Conservation (phyloP, 1,284 basidiomycete species). For the Schizophyllum amplum region DNA sequence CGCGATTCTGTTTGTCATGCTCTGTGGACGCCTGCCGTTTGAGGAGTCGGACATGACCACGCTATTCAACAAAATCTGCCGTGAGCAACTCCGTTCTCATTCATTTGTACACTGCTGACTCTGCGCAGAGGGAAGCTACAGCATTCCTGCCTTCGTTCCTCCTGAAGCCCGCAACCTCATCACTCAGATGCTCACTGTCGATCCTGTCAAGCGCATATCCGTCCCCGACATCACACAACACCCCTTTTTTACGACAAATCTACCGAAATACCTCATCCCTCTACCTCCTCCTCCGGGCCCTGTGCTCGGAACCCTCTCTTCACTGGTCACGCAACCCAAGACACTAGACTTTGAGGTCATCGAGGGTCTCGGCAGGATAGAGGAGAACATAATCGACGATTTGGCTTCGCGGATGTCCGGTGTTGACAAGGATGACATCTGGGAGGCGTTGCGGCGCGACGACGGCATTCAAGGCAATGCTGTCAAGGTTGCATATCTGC, state of each 20-base stretch:
- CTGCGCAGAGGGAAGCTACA: constrained; percentile 70
- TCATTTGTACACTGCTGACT: neutral
- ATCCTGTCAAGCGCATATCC: constrained; percentile 89
- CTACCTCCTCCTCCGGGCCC: constrained; percentile 76
- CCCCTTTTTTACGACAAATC: constrained; percentile 80
- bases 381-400: constrained; percentile 84
- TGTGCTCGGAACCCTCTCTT: constrained; percentile 62
- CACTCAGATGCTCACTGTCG: constrained; percentile 81
- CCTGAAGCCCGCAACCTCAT: constrained; percentile 74
- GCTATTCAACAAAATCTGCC: constrained; percentile 88
- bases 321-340: constrained; percentile 58
- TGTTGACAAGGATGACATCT: constrained; percentile 77
- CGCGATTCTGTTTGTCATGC: constrained; percentile 93
- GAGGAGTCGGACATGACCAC: constrained; percentile 92
- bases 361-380: constrained; percentile 80
- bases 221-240: constrained; percentile 84
- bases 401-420: constrained; percentile 69
- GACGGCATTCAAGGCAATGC: constrained; percentile 85
- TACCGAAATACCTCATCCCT: constrained; percentile 83
- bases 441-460: constrained; percentile 75
- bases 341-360: constrained; percentile 62
- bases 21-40: constrained; percentile 87
- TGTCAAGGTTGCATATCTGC: constrained; percentile 94
- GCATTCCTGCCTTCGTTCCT: constrained; percentile 74
- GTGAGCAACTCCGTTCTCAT: constrained; percentile 35